Percentiles rank a stretch among this genome's conserved stretches.
phyloP scores from a whole-genome alignment of 73 alveolate genomes.

The Paramecium tetraurelia region DNA sequence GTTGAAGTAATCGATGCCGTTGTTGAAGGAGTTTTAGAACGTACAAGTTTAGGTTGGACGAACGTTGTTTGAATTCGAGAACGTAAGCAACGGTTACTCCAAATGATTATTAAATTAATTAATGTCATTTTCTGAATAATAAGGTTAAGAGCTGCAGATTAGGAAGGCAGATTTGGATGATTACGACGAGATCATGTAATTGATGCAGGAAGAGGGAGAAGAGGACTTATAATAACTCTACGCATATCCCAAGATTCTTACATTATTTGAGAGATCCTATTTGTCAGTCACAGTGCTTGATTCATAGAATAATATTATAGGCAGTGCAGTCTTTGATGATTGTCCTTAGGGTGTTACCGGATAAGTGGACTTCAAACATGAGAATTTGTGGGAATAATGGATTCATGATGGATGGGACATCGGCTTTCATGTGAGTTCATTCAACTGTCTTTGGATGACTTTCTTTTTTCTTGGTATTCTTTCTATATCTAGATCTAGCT shows the following conservation, averaged over 20 bases:
- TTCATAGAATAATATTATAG: slow-evolving; percentile 76
- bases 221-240: slow-evolving; percentile 60
- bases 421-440: slow-evolving; percentile 51
- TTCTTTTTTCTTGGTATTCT: slow-evolving; percentile 65
- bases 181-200: background rate
- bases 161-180: slow-evolving; percentile 42
- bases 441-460: slow-evolving; percentile 83
- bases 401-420: slow-evolving; percentile 74
- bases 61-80: slow-evolving; percentile 43
- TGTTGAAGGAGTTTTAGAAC: background rate
- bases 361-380: slow-evolving; percentile 76
- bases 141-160: background rate
- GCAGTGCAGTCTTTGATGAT: slow-evolving; percentile 89
- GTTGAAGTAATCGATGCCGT: slow-evolving; percentile 16
- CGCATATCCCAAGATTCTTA: slow-evolving; percentile 77
- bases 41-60: background rate
- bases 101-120: background rate
- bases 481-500: background rate
- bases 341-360: slow-evolving; percentile 85
- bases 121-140: slow-evolving; percentile 31
- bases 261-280: slow-evolving; percentile 80
- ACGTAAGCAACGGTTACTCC: background rate
- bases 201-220: slow-evolving; percentile 24
- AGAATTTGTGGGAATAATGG: slow-evolving; percentile 83
- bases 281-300: slow-evolving; percentile 81